Percentiles rank a stretch among this genome's conserved stretches.
Evolutionary conservation across 768 basidiomycete species (phyloP).

Genomic region (Suillus clintonianus): DNA sequence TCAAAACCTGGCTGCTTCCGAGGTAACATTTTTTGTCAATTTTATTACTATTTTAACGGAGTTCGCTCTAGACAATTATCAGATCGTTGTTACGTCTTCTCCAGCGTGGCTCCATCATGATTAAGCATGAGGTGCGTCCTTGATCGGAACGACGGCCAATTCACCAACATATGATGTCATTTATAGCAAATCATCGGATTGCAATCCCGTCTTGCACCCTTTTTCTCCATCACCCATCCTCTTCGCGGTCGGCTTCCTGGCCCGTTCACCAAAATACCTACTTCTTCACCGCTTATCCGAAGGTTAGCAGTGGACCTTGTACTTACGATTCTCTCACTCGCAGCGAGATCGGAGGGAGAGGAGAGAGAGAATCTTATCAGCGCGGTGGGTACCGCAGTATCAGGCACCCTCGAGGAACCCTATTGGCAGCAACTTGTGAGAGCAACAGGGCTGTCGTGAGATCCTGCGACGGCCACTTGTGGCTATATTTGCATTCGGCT

Average conservation of each 20-base stretch:
- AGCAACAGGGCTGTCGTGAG: slow-evolving; percentile 18
- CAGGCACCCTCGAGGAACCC: slow-evolving; percentile 25
- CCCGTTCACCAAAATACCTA: slow-evolving; percentile 73
- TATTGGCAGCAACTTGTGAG: slow-evolving; percentile 37
- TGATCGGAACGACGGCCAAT: slow-evolving; percentile 1
- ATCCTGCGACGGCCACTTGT: not conserved
- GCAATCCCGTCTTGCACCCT: slow-evolving; percentile 69
- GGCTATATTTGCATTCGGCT: not conserved
- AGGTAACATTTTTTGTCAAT: slow-evolving; percentile 43
- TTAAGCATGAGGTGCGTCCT: slow-evolving; percentile 45
- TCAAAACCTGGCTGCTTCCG: slow-evolving; percentile 54
- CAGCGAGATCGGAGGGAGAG: slow-evolving; percentile 10
- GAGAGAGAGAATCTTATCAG: slow-evolving; percentile 17
- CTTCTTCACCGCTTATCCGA: slow-evolving; percentile 40
- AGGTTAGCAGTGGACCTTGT: slow-evolving; percentile 68
- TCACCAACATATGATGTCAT: slow-evolving; percentile 10
- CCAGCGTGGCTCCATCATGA: slow-evolving; percentile 54
- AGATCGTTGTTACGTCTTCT: slow-evolving; percentile 61
- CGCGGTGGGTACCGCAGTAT: slow-evolving; percentile 29
- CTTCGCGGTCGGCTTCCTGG: slow-evolving; percentile 71
- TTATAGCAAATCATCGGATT: slow-evolving; percentile 51
- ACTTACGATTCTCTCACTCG: slow-evolving; percentile 29
- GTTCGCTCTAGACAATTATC: slow-evolving; percentile 55
- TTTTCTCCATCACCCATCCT: slow-evolving; percentile 79
- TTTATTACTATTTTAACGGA: not conserved